Base-by-base conservation (phyloP, 192 early-diverging fungal genomes). In the Backusella liffmaniae region DNA sequence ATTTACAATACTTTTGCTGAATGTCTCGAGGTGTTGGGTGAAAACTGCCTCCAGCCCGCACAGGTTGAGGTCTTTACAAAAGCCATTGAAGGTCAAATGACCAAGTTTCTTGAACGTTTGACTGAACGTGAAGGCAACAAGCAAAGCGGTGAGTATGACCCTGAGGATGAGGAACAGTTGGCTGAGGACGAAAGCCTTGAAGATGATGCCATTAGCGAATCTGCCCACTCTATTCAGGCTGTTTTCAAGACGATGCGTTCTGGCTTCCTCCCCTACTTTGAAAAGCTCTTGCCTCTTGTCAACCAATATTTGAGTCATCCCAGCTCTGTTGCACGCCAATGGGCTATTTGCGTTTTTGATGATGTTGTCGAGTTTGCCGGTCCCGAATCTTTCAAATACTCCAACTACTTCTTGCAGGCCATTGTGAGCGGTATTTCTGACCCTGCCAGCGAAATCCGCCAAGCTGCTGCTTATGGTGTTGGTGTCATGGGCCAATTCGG, bases 321-420 rank as follows among this genome's bases (percentile, higher is more conserved):
- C 37, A 87, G 91, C 77, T 79, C 88, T 70, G 83, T 93, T 8
- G 87, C 93, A 42, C 91, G 93, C 39, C 98, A 97, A 86, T 97
- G 94, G 94, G 95, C 95, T 44, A 88, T 98, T 74, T 96, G 95
- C 84, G 93, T 98, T 3, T 92, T 94, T 76, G 94, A 94, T 79
- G 97, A 99, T 82, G 77, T 99, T 73, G 86, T 99, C 34, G 95
- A 99, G 86, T 99, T 91, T 76, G 89, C 92, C 16, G 95, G 94
- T 0, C 92, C 91, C 12, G 85, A 80, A 36, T 94, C 88, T 39
- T 92, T 73, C 83, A 79, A 75, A 72, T 95, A 88, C 78, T 84
- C 86, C 66, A 80, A 78, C 21, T 90, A 90, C 71, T 95, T 96
- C 80, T 87, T 96, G 35, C 86, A 86, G 49, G 80, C 76, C 46